phyloP scores from a whole-genome alignment of 768 basidiomycete species.

The Rhodotorula babjevae region DNA sequence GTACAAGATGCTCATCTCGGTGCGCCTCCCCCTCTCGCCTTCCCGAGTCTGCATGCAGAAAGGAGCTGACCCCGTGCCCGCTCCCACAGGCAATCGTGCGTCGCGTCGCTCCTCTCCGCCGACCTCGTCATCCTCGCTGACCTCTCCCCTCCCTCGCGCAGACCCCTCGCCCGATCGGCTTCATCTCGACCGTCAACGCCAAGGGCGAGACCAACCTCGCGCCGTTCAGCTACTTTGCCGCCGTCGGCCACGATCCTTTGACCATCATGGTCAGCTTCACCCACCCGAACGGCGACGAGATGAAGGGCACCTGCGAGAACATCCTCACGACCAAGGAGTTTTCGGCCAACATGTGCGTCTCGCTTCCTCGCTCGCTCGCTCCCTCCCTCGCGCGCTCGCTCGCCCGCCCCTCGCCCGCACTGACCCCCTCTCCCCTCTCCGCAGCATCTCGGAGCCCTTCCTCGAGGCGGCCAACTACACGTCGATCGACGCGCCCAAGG shows the following conservation, averaged over 20 bases:
- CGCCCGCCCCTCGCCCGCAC: no score
- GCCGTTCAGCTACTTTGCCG: slow-evolving; percentile 57
- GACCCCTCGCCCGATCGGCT: slow-evolving; percentile 65
- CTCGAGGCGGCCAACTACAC: slow-evolving; percentile 50
- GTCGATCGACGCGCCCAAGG: slow-evolving; percentile 46
- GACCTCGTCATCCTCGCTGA: no score
- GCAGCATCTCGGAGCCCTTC: slow-evolving; percentile 58
- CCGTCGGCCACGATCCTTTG: slow-evolving; percentile 59
- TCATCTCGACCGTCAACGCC: slow-evolving; percentile 59
- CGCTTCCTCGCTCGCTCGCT: no score
- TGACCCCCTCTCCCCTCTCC: neutral
- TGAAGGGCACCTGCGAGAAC: slow-evolving; percentile 60
- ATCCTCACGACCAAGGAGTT: slow-evolving; percentile 64
- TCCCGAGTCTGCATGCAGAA: neutral
- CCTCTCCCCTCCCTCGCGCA: slow-evolving; percentile 29
- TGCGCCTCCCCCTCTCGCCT: neutral
- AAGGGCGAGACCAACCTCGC: slow-evolving; percentile 60
- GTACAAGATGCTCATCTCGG: slow-evolving; percentile 33
- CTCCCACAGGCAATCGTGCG: slow-evolving; percentile 3
- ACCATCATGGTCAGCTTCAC: slow-evolving; percentile 62
- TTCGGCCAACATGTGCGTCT: slow-evolving; percentile 56
- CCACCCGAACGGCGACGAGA: slow-evolving; percentile 49
- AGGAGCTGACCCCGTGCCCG: neutral
- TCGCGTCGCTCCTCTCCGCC: neutral
- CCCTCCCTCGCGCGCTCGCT: no score